Evolutionary conservation across 1,284 basidiomycete genomes (phyloP).

Genomic region (Leucoagaricus sp.): DNA sequence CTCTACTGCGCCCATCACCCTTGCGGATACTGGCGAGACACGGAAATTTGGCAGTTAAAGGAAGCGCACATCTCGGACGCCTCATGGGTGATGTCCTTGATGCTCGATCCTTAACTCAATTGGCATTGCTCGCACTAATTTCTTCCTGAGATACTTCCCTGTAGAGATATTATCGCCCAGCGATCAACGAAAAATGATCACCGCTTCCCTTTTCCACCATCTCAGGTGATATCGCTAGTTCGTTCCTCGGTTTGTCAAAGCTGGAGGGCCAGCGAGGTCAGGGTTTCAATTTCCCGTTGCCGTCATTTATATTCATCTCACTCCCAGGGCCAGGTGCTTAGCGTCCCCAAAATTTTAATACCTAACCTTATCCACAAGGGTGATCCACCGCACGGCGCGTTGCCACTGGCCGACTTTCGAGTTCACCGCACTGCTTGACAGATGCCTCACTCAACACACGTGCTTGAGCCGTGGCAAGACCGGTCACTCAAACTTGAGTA

Average conservation of each 20-base stretch:
- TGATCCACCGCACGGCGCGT: constrained; percentile 7
- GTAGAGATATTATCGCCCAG: not conserved
- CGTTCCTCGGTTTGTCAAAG: not conserved
- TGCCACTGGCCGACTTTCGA: constrained; percentile 7
- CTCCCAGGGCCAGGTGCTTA: constrained; percentile 5
- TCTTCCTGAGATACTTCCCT: constrained; percentile 8
- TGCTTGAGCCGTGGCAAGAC: not conserved
- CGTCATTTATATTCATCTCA: constrained; percentile 5
- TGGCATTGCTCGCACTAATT: not conserved
- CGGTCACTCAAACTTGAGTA: too few relatives aligned
- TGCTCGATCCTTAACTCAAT: not conserved
- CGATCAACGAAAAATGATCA: constrained; percentile 7
- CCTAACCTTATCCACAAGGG: not conserved
- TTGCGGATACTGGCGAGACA: constrained; percentile 1
- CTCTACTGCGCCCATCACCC: not conserved
- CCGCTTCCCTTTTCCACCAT: not conserved
- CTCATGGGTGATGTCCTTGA: not conserved
- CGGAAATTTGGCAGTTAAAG: constrained; percentile 1
- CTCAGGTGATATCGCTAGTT: not conserved
- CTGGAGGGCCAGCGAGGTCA: not conserved
- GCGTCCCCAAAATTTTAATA: not conserved
- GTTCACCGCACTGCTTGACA: not conserved
- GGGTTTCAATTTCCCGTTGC: constrained; percentile 1
- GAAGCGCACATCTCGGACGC: not conserved
- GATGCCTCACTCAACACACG: constrained; percentile 8